Evolutionary conservation across 2,329 filamentous ascomycete species (phyloP), one percentile per base, ranked within the genome.

Genomic region (Seiridium unicorne): DNA sequence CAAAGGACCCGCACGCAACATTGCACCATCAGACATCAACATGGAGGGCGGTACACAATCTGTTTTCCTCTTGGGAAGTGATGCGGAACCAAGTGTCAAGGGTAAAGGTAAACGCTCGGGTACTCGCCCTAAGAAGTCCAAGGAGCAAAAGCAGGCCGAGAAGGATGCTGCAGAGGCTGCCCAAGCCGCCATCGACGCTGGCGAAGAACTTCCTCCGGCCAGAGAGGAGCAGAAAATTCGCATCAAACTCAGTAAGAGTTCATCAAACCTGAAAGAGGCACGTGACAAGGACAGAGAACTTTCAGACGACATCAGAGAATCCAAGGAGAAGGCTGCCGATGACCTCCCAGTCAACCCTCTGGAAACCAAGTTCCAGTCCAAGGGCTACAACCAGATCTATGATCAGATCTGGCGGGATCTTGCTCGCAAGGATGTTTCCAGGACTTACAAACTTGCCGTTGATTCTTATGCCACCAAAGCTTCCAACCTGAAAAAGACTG

Each of bases 401-500:
- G 93, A 97, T 70, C 93, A 97, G 74, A 98, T 98, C 65, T 96
- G 92, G 89, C 90, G 94, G 65, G 95, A 99, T 70, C 87, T 99
- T 68, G 92, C 94, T 2, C 88, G 92, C 62, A 97, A 97, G 73
- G 93, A 97, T 73, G 90, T 97, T 62, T 91, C 90, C 70, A 98
- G 97, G 79, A 91, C 96, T 0, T 93, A 88, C 73, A 92, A 95
- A 66, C 84, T 97, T 72, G 96, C 96, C 59, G 87, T 89, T 59
- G 89, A 92, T 66, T 97, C 94, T 0, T 88, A 94, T 61, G 85
- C 88, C 7, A 96, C 90, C 44, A 96, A 96, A 72, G 86, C 91
- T 57, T 96, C 94, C n/a, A 99, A 99, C 69, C 84, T 97, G 53
- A 95, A 96, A 73, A 99, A 99, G 83, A 99, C 95, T 0, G 95